Percentiles rank a stretch among this genome's conserved stretches.
Evolutionary conservation across 345 rosid species (phyloP).

Genomic region (Carallia pectinifolia): DNA sequence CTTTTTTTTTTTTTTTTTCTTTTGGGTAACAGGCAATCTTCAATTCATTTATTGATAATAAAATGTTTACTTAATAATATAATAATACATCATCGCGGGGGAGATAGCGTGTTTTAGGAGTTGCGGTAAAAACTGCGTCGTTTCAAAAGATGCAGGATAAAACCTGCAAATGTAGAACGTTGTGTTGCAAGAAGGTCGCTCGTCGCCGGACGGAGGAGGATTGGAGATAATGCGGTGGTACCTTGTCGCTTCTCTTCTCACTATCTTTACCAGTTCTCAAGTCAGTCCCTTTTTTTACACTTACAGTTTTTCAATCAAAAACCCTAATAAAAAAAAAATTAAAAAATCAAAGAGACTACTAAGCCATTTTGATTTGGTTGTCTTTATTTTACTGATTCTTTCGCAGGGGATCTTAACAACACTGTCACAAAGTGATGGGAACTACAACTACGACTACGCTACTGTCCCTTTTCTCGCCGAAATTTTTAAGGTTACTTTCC

Average conservation of each 20-base stretch:
- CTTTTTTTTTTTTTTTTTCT: too few species aligned
- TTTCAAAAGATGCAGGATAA: neutral
- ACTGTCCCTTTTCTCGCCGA: conserved; percentile 96
- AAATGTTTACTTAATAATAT: too few species aligned
- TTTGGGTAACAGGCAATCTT: too few species aligned
- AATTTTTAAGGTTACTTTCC: conserved; percentile 63
- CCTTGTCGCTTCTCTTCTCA: conserved; percentile 48
- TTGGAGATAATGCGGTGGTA: conserved; percentile 45
- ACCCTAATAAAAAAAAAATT: neutral
- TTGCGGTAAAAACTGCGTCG: neutral
- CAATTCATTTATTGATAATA: too few species aligned
- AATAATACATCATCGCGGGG: too few species aligned
- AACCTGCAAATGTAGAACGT: too few species aligned
- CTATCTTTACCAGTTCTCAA: conserved; percentile 55
- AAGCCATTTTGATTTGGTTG: too few species aligned
- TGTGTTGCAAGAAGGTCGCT: neutral
- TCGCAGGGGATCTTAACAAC: conserved; percentile 86
- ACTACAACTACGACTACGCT: conserved; percentile 82
- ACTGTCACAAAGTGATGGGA: conserved; percentile 87
- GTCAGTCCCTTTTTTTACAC: conserved; percentile 10
- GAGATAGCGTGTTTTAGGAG: too few species aligned
- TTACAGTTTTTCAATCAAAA: neutral
- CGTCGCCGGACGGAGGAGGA: neutral
- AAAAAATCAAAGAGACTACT: too few species aligned
- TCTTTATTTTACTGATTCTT: neutral